Evolutionary conservation across 257 asterid species (phyloP), one percentile per base, ranked within the genome.

Genomic region (Nicotiana knightiana): DNA sequence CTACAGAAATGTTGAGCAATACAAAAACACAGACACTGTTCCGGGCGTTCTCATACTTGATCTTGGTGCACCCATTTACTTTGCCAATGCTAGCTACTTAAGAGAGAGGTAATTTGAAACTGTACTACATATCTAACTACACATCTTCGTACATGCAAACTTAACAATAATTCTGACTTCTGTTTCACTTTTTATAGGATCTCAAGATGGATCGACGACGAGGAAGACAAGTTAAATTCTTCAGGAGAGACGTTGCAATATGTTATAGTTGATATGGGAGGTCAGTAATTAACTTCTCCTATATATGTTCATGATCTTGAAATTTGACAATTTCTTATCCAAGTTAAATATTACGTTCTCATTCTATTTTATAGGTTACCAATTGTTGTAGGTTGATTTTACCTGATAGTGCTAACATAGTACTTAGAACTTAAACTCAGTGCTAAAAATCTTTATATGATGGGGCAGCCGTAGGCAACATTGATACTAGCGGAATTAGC

Each of bases 401-500:
- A 59, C 11, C 3, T 59, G 65, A 59, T n/a, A 3, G 4, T 61
- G 15, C 4, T 7, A 3, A 61, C 1, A 61, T 6, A 21, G 2
- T 9, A 57, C 3, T 30, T 18, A 18, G 1, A 67, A 68, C 32
- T 35, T 37, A 37, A 35, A 68, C 57, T 68, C 3, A 32, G 11
- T 70, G 6, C 11, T 70, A 21, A 73, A 12, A 48, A 18, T 81
- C 24, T 7, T 13, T 75, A 8, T 55, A 81, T 30, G 17, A 84
- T 59, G 64, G 18, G 18, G 81, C 94, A 96, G 99, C 98, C 54
- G 95, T 96, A 10, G 98, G 94, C 21, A 96, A 95, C 92, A 94
- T 96, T 43, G 99, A 96, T 62, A 96, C 99, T 4, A 96, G 99
- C 24, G 99, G 98, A 79, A 91, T 96, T 32, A 90, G 94, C 89